phyloP scores from a whole-genome alignment of 2,329 filamentous ascomycete genomes.

The Fusarium sublunatum region DNA sequence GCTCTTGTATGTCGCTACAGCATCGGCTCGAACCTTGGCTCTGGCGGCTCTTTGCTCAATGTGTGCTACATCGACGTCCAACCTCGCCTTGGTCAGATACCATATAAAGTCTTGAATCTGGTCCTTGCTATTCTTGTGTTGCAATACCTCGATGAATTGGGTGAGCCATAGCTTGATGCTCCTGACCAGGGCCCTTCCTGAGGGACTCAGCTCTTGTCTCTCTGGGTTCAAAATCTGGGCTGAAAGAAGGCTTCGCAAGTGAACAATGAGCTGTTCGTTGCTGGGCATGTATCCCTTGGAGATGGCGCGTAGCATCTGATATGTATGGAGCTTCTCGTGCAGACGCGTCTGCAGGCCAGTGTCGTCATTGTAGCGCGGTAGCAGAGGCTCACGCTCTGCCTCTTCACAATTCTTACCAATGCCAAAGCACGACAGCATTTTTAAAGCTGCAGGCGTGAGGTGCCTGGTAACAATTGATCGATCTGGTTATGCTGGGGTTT shows the following conservation, averaged over 20 bases:
- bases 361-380: slow-evolving; percentile 85
- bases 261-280: slow-evolving; percentile 83
- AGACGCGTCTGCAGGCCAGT: slow-evolving; percentile 80
- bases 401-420: slow-evolving; percentile 60
- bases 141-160: slow-evolving; percentile 83
- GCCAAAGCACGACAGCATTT: slow-evolving; percentile 74
- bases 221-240: slow-evolving; percentile 82
- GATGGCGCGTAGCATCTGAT: slow-evolving; percentile 88
- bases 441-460: slow-evolving; percentile 5
- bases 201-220: slow-evolving; percentile 75
- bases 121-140: slow-evolving; percentile 84
- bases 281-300: slow-evolving; percentile 91
- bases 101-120: slow-evolving; percentile 93
- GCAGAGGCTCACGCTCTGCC: slow-evolving; percentile 79
- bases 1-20: slow-evolving; percentile 73
- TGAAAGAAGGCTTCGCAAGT: slow-evolving; percentile 81
- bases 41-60: slow-evolving; percentile 45
- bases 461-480: neutral
- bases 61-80: slow-evolving; percentile 55
- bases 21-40: slow-evolving; percentile 51
- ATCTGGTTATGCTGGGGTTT: neutral
- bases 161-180: slow-evolving; percentile 79
- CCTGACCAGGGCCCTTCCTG: slow-evolving; percentile 78
- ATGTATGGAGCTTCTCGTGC: slow-evolving; percentile 90
- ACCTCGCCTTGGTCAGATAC: slow-evolving; percentile 79